Base-by-base conservation (phyloP, 805 yeast genomes). In the Saccharomycopsis babjevae region DNA sequence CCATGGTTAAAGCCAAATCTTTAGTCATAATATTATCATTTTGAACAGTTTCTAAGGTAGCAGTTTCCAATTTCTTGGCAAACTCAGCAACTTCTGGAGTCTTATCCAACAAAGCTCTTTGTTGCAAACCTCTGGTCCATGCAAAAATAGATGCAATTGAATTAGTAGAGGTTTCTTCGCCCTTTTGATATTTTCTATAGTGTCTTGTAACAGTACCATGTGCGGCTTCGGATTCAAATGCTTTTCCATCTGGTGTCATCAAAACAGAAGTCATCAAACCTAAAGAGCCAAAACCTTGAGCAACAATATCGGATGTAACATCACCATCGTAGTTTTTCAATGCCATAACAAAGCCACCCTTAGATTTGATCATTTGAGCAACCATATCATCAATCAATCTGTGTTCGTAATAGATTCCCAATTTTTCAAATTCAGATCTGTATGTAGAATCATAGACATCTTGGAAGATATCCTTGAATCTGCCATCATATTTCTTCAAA, bases 121-220 rank as follows among this genome's bases (percentile, higher is more conserved):
- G 97, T 66, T 84, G 83, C 57, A 93, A 75, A 71, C 98, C 98
- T 70, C 96, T 85, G 42, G 96, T 80, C 98, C 98, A 93, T 36
- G 98, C 98, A 71, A 87, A 93, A 67, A 93, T 93, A 15, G 97
- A 91, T 3, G 98, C 98, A 74, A 93, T 93, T 18, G 97, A 92
- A 77, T 93, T 93, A 62, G 98, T 93, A 6, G 97, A 89, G 20
- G 98, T 93, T 77, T 92, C 97, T 74, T 91, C 89, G 67, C 98
- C 98, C 76, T 88, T 89, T 77, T 93, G 97, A 76, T 89, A 90
- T 76, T 86, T 94, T 79, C 97, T 88, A 78, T 81, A 93, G 74
- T 93, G 98, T 78, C 98, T 88, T 56, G 97, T 93, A 68, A 93
- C 98, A 15, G 98, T 93, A 61, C 98, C 98, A 73, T 93, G 98